phyloP scores from a whole-genome alignment of 805 yeast species.

The Kodamaea jinghongensis region DNA sequence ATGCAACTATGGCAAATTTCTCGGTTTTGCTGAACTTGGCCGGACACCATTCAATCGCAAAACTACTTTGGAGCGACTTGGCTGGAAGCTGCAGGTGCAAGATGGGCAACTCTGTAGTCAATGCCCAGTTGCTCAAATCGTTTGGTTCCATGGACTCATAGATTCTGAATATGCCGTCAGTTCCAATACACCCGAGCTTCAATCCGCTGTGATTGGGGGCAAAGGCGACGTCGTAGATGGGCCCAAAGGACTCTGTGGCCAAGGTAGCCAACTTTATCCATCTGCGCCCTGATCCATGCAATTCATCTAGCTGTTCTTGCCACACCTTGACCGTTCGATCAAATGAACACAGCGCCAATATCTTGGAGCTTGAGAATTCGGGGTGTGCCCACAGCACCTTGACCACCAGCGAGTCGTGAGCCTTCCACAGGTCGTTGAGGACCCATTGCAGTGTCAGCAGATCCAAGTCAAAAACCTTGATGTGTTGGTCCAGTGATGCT shows the following conservation, averaged over 20 bases:
- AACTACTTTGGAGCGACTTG: conserved; percentile 78
- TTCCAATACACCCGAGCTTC: conserved; percentile 80
- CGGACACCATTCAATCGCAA: conserved; percentile 88
- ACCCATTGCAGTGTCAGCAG: conserved; percentile 71
- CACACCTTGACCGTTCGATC: conserved; percentile 87
- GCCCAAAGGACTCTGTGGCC: conserved; percentile 79
- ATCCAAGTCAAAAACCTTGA: conserved; percentile 82
- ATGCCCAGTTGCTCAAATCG: conserved; percentile 79
- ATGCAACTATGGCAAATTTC: conserved; percentile 76
- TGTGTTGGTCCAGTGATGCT: conserved; percentile 90
- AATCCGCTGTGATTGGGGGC: conserved; percentile 84
- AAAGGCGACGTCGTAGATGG: conserved; percentile 85
- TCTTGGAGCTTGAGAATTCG: conserved; percentile 70
- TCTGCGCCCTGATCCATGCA: conserved; percentile 72
- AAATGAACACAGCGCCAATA: conserved; percentile 83
- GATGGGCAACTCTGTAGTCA: conserved; percentile 67
- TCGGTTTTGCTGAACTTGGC: conserved; percentile 72
- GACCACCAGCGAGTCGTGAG: conserved; percentile 87
- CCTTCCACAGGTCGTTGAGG: conserved; percentile 87
- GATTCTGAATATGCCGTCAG: conserved; percentile 80
- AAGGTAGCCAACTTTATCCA: conserved; percentile 77
- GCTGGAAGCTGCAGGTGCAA: conserved; percentile 68
- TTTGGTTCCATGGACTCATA: conserved; percentile 90
- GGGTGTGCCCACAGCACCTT: conserved; percentile 92
- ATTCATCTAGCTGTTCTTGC: conserved; percentile 85